These are phyloP conservation scores for Nicotiana undulata DNA, from an alignment of 257 asterid genomes.

Conservation along the genomic window DNA sequence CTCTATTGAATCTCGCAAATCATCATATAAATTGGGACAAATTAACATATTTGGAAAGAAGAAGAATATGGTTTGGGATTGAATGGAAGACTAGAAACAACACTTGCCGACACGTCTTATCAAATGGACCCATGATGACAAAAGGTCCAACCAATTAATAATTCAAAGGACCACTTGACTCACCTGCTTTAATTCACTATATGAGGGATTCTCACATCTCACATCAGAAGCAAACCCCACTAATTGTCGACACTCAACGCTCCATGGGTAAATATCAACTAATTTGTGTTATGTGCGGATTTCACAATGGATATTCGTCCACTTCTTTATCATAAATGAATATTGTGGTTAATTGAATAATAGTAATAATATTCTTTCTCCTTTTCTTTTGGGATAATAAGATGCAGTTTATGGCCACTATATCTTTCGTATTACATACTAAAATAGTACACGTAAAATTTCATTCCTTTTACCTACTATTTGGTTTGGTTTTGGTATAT, in stretches of 20 bases:
- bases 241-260: not conserved
- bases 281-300: not conserved
- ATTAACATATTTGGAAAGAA: too few species aligned
- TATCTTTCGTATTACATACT: too few species aligned
- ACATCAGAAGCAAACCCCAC: not conserved
- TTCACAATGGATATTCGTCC: not conserved
- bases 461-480: not conserved
- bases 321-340: not conserved
- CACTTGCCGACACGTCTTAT: not conserved
- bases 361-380: too few species aligned
- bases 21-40: too few species aligned
- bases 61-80: too few species aligned
- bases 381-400: not conserved
- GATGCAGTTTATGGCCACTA: not conserved
- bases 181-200: not conserved
- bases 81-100: too few species aligned
- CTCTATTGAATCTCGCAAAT: too few species aligned
- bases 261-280: not conserved
- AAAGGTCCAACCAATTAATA: not conserved
- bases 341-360: too few species aligned
- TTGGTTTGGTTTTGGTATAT: not conserved
- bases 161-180: not conserved
- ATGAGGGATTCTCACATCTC: not conserved
- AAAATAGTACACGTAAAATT: too few species aligned
- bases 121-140: not conserved